Evolutionary conservation across 805 yeast genomes (phyloP).

Genomic region (Lipomyces sp.): DNA sequence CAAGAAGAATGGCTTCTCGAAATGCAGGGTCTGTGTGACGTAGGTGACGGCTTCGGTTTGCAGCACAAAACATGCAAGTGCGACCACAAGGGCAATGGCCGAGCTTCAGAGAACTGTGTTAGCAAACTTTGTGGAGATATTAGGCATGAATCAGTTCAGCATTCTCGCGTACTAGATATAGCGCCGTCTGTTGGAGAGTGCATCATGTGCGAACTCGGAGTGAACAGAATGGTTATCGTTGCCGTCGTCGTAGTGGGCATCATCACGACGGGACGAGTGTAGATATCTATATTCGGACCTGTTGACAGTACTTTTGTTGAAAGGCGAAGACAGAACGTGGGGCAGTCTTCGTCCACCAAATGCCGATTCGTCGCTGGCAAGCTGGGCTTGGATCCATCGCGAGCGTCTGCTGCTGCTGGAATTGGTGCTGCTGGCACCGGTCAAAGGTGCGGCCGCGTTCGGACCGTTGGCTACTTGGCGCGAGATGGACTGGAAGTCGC

Average conservation of each 20-base stretch:
- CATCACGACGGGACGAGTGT: conserved; percentile 19
- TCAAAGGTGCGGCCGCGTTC: neutral
- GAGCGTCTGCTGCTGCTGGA: neutral
- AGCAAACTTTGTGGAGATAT: too few relatives aligned
- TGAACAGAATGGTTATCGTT: conserved; percentile 7
- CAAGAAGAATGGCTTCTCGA: conserved; percentile 61
- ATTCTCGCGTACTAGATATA: conserved; percentile 24
- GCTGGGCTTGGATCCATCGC: neutral
- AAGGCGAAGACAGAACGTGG: conserved; percentile 10
- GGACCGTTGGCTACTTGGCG: neutral
- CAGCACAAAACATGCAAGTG: conserved; percentile 60
- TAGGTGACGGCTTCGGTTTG: conserved; percentile 81
- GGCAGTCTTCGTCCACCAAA: conserved; percentile 14
- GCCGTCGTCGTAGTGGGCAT: conserved; percentile 1
- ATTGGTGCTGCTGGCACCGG: neutral
- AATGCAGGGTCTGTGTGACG: conserved; percentile 53
- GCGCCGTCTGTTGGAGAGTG: conserved; percentile 18
- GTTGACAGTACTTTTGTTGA: conserved; percentile 21
- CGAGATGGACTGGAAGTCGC: conserved; percentile 4
- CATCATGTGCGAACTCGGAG: conserved; percentile 8
- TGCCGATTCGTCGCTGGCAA: neutral
- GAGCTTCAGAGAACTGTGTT: conserved; percentile 37
- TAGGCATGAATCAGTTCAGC: neutral
- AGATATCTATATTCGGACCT: conserved; percentile 26
- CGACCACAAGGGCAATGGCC: conserved; percentile 45